These are phyloP conservation scores for Geopyxis carbonaria DNA, from an alignment of 495 filamentous ascomycete species.

Conservation along the genomic window DNA sequence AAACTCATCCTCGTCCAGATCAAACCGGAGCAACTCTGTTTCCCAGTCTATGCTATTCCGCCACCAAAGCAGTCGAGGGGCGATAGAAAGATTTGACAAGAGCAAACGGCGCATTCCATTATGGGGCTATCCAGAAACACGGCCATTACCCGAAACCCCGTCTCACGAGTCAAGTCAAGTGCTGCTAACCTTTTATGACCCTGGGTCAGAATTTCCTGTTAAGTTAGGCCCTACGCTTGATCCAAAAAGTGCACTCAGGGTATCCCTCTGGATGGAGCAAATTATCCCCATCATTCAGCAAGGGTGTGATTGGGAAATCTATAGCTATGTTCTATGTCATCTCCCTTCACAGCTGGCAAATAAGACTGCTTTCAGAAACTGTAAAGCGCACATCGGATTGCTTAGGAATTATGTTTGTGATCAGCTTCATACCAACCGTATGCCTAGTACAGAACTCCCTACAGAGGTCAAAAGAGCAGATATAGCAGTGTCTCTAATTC, in stretches of 20 bases:
- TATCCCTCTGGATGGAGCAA: constrained; percentile 58
- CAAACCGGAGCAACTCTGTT: constrained; percentile 20
- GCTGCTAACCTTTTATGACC: constrained; percentile 25
- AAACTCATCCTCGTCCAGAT: constrained; percentile 14
- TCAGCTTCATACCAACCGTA: constrained; percentile 54
- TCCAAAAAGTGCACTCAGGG: constrained; percentile 35
- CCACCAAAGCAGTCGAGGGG: constrained; percentile 7
- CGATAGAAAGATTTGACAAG: constrained; percentile 9
- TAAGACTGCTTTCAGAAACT: constrained; percentile 60
- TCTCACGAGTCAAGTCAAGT: constrained; percentile 22
- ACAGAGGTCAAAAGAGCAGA: constrained; percentile 73
- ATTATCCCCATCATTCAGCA: constrained; percentile 56
- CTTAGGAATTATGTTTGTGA: constrained; percentile 65
- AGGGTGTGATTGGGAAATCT: constrained; percentile 80
- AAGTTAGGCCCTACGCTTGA: constrained; percentile 32
- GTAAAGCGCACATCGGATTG: constrained; percentile 53
- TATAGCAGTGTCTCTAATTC: constrained; percentile 72
- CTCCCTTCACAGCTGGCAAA: constrained; percentile 80
- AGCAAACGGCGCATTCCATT: constrained; percentile 12
- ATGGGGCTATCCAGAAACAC: constrained; percentile 22
- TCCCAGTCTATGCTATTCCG: constrained; percentile 16
- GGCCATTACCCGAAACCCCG: constrained; percentile 26
- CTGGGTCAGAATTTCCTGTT: constrained; percentile 12
- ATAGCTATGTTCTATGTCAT: constrained; percentile 76
- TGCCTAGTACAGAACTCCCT: constrained; percentile 53